These are phyloP conservation scores for Chrysophaeum taylorii DNA, from an alignment of 352 stramenopile species.

Conservation along the genomic window DNA sequence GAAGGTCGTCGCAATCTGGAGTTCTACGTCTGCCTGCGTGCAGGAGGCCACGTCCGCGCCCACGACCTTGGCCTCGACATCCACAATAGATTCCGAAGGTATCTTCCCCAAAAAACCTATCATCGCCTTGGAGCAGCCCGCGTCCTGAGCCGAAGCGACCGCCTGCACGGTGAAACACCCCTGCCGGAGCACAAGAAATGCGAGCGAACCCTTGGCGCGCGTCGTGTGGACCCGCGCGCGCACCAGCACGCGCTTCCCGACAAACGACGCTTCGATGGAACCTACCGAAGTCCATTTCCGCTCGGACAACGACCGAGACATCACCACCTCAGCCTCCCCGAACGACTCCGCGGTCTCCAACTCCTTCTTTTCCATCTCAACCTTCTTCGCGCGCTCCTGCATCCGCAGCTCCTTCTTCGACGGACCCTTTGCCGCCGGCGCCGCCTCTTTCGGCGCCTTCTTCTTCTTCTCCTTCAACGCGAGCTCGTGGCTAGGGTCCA, in stretches of 20 bases:
- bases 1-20: conserved; percentile 81
- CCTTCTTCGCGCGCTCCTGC: neutral
- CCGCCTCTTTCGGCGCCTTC: neutral
- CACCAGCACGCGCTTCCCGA: too few relatives aligned
- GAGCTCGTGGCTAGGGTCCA: conserved; percentile 19
- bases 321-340: neutral
- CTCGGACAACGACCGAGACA: neutral
- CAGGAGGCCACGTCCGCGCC: conserved; percentile 79
- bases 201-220: too few relatives aligned
- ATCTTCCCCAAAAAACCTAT: conserved; percentile 86
- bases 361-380: neutral
- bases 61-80: conserved; percentile 79
- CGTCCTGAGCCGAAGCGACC: conserved; percentile 53
- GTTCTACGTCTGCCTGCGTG: conserved; percentile 89
- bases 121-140: conserved; percentile 81
- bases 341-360: neutral
- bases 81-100: conserved; percentile 88
- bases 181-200: too few relatives aligned
- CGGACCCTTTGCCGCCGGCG: neutral
- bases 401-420: neutral
- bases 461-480: conserved; percentile 26
- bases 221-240: too few relatives aligned
- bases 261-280: too few relatives aligned
- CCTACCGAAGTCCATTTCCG: neutral
- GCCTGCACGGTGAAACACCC: conserved; percentile 96